phyloP scores from a whole-genome alignment of 352 stramenopile species.

The Phytophthora cajani region DNA sequence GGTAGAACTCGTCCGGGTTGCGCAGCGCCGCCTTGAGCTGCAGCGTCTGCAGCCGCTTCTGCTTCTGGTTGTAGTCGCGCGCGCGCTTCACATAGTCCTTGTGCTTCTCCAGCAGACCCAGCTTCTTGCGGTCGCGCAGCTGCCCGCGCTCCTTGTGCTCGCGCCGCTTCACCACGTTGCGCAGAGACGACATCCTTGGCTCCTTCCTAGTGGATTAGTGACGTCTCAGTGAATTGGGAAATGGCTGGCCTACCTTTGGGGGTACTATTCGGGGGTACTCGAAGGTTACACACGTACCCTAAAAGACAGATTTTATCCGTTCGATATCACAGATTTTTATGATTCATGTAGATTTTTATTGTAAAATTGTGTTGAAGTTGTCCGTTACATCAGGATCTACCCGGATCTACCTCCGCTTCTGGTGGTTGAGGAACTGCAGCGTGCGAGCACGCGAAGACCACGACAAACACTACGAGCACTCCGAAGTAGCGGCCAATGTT shows the following conservation, averaged over 20 bases:
- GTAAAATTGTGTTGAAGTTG: no score
- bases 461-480: no score
- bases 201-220: not conserved
- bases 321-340: no score
- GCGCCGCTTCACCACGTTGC: constrained; percentile 98
- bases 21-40: constrained; percentile 93
- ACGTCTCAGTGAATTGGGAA: not conserved
- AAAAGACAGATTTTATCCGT: no score
- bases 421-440: no score
- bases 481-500: no score
- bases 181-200: constrained; percentile 78
- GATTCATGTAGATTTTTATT: no score
- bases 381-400: no score
- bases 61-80: constrained; percentile 96
- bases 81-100: constrained; percentile 98
- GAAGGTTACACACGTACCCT: not conserved
- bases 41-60: constrained; percentile 89
- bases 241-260: constrained; percentile 14
- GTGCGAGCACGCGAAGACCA: no score
- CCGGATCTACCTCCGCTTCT: no score
- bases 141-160: constrained; percentile 99
- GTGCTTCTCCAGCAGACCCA: constrained; percentile 98
- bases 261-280: not conserved
- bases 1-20: constrained; percentile 99
- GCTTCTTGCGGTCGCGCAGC: constrained; percentile 89